These are phyloP conservation scores for Talaromyces marneffei DNA, from an alignment of 2,329 filamentous ascomycete species.

Conservation along the genomic window DNA sequence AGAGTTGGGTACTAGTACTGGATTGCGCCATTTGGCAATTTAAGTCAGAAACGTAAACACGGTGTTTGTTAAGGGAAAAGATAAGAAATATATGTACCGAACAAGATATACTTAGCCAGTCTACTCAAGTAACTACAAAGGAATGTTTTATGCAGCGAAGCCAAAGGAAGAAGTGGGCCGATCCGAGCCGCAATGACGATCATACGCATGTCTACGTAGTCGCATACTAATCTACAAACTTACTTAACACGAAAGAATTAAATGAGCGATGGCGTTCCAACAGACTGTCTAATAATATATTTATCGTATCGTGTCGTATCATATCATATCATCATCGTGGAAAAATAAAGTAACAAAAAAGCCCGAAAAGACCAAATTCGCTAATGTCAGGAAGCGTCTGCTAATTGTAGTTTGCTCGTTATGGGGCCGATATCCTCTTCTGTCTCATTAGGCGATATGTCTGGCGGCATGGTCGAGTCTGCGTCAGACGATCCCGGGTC, in stretches of 20 bases:
- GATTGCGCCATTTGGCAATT: too few species aligned
- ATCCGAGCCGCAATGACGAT: constrained; percentile 2
- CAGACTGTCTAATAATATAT: background rate
- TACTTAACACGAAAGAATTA: too few species aligned
- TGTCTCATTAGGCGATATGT: background rate
- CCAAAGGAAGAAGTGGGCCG: background rate
- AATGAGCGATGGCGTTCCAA: too few species aligned
- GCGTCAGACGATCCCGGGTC: background rate
- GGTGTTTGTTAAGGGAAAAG: too few species aligned
- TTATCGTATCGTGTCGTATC: background rate
- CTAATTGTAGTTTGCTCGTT: constrained; percentile 10
- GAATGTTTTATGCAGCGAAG: background rate
- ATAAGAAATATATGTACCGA: too few species aligned
- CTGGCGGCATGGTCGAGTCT: background rate
- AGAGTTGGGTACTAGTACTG: too few species aligned
- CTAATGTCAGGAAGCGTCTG: constrained; percentile 8
- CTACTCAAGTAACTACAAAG: too few species aligned
- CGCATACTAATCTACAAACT: too few species aligned
- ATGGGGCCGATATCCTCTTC: constrained; percentile 3
- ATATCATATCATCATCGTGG: constrained; percentile 9
- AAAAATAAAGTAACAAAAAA: background rate
- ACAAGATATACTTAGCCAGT: too few species aligned
- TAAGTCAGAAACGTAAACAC: too few species aligned
- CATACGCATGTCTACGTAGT: background rate
- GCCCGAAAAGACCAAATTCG: background rate